Conservation (phyloP, 768 basidiomycete genomes). For the Suillus hirtellus region DNA sequence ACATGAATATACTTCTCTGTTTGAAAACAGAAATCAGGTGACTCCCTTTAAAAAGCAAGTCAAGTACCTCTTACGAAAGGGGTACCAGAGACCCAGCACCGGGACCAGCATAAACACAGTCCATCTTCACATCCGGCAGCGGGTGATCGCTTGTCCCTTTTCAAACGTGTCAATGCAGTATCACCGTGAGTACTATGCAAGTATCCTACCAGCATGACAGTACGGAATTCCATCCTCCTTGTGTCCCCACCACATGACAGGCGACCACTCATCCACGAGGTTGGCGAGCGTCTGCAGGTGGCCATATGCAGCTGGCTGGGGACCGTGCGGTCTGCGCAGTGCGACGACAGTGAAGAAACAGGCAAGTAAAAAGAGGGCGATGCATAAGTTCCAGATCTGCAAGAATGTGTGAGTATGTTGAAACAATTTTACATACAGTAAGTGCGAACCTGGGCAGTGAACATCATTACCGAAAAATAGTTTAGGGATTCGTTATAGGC, state of each 20-base stretch:
- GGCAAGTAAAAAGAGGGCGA: conserved; percentile 22
- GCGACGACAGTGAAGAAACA: conserved; percentile 20
- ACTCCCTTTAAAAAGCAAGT: not conserved
- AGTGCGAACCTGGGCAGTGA: conserved; percentile 26
- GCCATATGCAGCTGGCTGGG: conserved; percentile 34
- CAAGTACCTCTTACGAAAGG: not conserved
- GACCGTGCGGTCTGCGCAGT: conserved; percentile 20
- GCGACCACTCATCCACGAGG: conserved; percentile 37
- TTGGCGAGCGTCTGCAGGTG: conserved; percentile 36
- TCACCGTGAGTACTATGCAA: not conserved
- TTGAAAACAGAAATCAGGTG: not conserved
- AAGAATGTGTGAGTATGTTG: not conserved
- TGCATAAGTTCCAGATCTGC: conserved; percentile 31
- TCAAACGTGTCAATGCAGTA: not conserved
- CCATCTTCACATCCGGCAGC: conserved; percentile 23
- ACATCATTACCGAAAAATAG: conserved; percentile 19
- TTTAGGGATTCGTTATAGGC: too few species aligned
- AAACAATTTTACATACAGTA: not conserved
- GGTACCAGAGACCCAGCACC: not conserved
- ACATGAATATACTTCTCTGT: not conserved
- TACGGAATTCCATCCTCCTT: conserved; percentile 15
- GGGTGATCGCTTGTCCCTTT: conserved; percentile 12
- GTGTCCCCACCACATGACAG: conserved; percentile 34
- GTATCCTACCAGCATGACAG: conserved; percentile 22
- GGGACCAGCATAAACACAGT: conserved; percentile 20